A percentile compares a stretch with the other conserved stretches of the same genome.
Evolutionary conservation across 2,329 filamentous ascomycete species (phyloP).

Genomic region (Fusarium metavorans): DNA sequence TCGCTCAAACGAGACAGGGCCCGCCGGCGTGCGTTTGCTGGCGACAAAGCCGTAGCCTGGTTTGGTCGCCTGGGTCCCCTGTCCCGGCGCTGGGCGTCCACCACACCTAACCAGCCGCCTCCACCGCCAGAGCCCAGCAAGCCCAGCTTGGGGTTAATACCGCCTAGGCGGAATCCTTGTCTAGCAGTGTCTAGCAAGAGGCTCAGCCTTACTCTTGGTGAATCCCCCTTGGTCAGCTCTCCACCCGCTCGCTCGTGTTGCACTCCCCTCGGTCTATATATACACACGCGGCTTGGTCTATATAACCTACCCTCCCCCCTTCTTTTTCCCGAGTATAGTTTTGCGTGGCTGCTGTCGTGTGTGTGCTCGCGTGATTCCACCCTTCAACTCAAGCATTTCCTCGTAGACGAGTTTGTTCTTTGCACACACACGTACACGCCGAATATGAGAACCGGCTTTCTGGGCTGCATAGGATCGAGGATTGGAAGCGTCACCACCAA

Average conservation of each 20-base stretch:
- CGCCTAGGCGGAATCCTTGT: slow-evolving; percentile 37
- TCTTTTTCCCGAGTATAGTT: slow-evolving; percentile 25
- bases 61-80: slow-evolving; percentile 35
- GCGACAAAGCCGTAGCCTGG: slow-evolving; percentile 38
- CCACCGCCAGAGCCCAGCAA: slow-evolving; percentile 33
- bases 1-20: slow-evolving; percentile 26
- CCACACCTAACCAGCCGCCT: slow-evolving; percentile 39
- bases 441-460: slow-evolving; percentile 40
- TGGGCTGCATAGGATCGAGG: slow-evolving; percentile 36
- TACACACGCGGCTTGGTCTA: slow-evolving; percentile 39
- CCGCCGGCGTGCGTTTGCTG: slow-evolving; percentile 37
- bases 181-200: slow-evolving; percentile 35
- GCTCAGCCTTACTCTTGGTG: slow-evolving; percentile 45
- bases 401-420: slow-evolving; percentile 35
- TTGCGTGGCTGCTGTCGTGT: slow-evolving; percentile 36
- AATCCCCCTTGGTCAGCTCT: slow-evolving; percentile 25
- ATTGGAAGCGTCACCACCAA: slow-evolving; percentile 30
- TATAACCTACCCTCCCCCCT: slow-evolving; percentile 41
- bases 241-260: slow-evolving; percentile 42
- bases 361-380: slow-evolving; percentile 44
- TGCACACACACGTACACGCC: slow-evolving; percentile 28
- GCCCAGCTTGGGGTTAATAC: slow-evolving; percentile 25
- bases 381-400: slow-evolving; percentile 22
- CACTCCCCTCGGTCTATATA: slow-evolving; percentile 33
- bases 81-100: slow-evolving; percentile 37